Base-by-base conservation (phyloP, 768 basidiomycete species). In the Macrocybe gigantea region DNA sequence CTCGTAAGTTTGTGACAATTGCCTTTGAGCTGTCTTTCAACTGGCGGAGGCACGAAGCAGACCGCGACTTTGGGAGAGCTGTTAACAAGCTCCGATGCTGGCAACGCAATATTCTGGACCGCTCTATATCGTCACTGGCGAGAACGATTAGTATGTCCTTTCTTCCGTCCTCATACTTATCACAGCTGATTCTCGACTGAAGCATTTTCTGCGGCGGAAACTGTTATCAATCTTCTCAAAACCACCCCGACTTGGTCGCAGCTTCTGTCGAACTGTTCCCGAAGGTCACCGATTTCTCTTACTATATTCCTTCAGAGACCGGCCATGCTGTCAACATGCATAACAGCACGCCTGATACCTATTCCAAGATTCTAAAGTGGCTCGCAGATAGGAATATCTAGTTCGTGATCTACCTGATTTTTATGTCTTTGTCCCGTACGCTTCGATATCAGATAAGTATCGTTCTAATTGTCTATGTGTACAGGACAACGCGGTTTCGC, bases 61-160 rank as follows among this genome's bases (percentile, higher is more conserved):
- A 54, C 57, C 7, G 49, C 47, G 4, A 56, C 59, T 5, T 29
- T 62, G 11, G 60, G 60, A 6, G 59, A 59, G 42, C 39, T 59
- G 14, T 37, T 60, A 12, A 57, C 53, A 51, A 31, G 43, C 38
- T 6, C 37, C 51, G 1, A 5, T 6, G 3, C 40, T 47, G 4
- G 56, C 59, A 5, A 7, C 38, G 5, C 46, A 48, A 15, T 60
- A 56, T 43, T 50, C 56, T 5, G 53, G 55, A 8, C 57, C 59
- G 9, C 40, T 59, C n/a, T 51, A 56, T 29, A 53, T 59, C 29
- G 49, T 59, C n/a, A 56, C 58, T 15, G 61, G 61, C 15, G 59
- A 60, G 15, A 58, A 49, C 34, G 59, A 58, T 33, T 55, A 52
- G 60, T 60, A 48, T 44, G 57, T 49, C 15, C 41, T 11, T 29